Conservation (phyloP, 2,329 filamentous ascomycete genomes). For the Clarireedia homoeocarpa region DNA sequence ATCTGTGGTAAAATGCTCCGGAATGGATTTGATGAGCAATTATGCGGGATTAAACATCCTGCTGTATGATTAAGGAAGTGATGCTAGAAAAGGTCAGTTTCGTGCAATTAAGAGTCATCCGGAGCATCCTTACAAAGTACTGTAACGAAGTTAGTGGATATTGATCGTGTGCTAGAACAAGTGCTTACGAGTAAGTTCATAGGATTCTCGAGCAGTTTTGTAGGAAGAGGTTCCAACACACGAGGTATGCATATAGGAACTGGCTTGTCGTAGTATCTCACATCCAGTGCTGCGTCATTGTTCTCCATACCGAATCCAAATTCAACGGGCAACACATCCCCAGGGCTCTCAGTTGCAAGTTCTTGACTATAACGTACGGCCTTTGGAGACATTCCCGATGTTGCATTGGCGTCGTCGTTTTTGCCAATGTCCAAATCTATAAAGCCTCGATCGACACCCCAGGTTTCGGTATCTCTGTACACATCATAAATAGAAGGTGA, state of each 20-base stretch:
- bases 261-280: conserved; percentile 62
- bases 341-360: neutral
- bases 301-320: conserved; percentile 41
- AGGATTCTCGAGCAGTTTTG: conserved; percentile 56
- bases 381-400: conserved; percentile 41
- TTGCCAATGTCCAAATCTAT: conserved; percentile 61
- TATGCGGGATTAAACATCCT: conserved; percentile 46
- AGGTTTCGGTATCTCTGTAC: conserved; percentile 40
- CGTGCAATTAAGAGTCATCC: conserved; percentile 5
- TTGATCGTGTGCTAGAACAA: neutral
- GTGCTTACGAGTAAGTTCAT: conserved; percentile 60
- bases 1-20: conserved; percentile 46
- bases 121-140: conserved; percentile 39
- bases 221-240: conserved; percentile 40
- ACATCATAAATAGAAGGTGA: conserved; percentile 12
- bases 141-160: conserved; percentile 16
- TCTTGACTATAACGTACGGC: conserved; percentile 27
- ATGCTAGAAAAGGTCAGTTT: conserved; percentile 30
- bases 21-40: conserved; percentile 45
- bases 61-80: conserved; percentile 75
- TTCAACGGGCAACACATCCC: conserved; percentile 33
- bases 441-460: conserved; percentile 65
- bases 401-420: conserved; percentile 64
- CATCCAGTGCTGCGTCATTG: conserved; percentile 45
- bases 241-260: conserved; percentile 51